These are phyloP conservation scores for Verticillium nonalfalfae DNA, from an alignment of 2,329 filamentous ascomycete genomes.

Conservation along the genomic window DNA sequence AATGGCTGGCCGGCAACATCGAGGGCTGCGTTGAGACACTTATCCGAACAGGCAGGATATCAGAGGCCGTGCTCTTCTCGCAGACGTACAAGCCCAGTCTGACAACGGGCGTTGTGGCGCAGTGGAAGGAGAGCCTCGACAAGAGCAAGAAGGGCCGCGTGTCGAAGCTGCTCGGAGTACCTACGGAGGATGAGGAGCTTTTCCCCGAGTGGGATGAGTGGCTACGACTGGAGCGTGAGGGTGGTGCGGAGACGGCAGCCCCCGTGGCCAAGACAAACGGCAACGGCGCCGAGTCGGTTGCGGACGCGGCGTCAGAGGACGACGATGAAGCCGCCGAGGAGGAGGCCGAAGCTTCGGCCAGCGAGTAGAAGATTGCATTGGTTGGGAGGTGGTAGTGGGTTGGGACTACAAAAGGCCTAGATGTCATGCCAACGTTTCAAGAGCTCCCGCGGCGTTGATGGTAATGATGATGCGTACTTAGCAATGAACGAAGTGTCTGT, in stretches of 20 bases:
- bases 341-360: slow-evolving; percentile 16
- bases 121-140: slow-evolving; percentile 82
- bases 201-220: slow-evolving; percentile 98
- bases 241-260: slow-evolving; percentile 33
- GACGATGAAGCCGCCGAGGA: slow-evolving; percentile 17
- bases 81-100: slow-evolving; percentile 92
- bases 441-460: slow-evolving; percentile 13
- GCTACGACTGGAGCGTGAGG: slow-evolving; percentile 71
- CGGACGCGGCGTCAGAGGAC: slow-evolving; percentile 16
- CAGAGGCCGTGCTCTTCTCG: slow-evolving; percentile 85
- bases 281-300: slow-evolving; percentile 8
- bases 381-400: slow-evolving; percentile 1
- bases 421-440: slow-evolving; percentile 8
- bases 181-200: slow-evolving; percentile 76
- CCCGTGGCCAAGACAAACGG: slow-evolving; percentile 12
- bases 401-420: slow-evolving; percentile 12
- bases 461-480: slow-evolving; percentile 13
- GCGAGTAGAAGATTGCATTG: slow-evolving; percentile 12
- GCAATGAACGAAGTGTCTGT: slow-evolving; percentile 5
- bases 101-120: slow-evolving; percentile 57
- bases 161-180: slow-evolving; percentile 74
- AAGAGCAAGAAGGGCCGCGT: slow-evolving; percentile 82
- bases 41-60: slow-evolving; percentile 67
- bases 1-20: slow-evolving; percentile 82
- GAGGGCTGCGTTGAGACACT: slow-evolving; percentile 77